A percentile compares a stretch with the other conserved stretches of the same genome.
These are phyloP conservation scores for Lipomyces sp. DNA, from an alignment of 805 yeast genomes.

Conservation along the genomic window DNA sequence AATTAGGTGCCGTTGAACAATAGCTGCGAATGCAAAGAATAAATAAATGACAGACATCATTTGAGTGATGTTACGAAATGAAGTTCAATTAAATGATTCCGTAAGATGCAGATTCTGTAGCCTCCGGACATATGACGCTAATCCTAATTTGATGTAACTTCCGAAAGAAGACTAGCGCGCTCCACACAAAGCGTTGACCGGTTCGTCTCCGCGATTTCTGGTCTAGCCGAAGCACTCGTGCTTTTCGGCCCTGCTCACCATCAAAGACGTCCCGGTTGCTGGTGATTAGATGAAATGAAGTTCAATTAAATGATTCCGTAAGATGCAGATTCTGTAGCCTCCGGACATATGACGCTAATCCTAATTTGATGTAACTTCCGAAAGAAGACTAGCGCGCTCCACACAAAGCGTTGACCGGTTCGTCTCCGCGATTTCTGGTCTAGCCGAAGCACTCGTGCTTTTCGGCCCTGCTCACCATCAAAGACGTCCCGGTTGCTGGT, in stretches of 20 bases:
- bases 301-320: too few relatives aligned
- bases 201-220: not conserved
- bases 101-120: too few relatives aligned
- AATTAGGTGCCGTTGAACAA: not conserved
- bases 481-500: not conserved
- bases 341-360: not conserved
- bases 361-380: not conserved
- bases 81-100: too few relatives aligned
- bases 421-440: not conserved
- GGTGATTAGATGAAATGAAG: too few relatives aligned
- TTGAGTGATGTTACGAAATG: too few relatives aligned
- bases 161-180: not conserved
- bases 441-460: not conserved
- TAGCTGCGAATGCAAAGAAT: not conserved
- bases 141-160: too few relatives aligned
- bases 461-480: not conserved
- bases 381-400: not conserved
- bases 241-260: not conserved
- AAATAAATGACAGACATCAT: not conserved
- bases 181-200: not conserved
- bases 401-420: not conserved
- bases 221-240: not conserved
- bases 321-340: too few relatives aligned
- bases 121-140: not conserved
- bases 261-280: not conserved